Evolutionary conservation across 306 rosid genomes (phyloP), one percentile per base, ranked within the genome.

Genomic region (Psophocarpus tetragonolobus): DNA sequence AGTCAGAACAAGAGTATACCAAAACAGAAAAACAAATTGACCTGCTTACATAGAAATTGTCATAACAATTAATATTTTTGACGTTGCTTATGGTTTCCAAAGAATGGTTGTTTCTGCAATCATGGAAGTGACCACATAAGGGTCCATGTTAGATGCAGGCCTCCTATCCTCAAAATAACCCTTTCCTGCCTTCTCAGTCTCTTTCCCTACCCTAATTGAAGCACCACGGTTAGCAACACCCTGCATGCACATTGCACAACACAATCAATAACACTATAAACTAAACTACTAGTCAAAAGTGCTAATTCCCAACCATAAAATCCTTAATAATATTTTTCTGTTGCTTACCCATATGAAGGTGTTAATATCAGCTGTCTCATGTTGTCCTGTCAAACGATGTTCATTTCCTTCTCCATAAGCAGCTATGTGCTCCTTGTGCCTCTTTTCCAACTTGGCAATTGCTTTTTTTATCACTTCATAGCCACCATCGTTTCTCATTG

Each of bases 211-310:
- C 68, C 98, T 87, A 20, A 93, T 76, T 0, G 98, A 93, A 36
- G 97, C 97, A 39, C 97, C 98, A 14, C 97, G 98, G 80, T 91
- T 87, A 2, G 98, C 98, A 44, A 94, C 98, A 3, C 98, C 98
- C 97, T 93, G 82, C 58, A 45, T 20, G 0, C 71, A 44, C 58
- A 63, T 3, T n/a, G n/a, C n/a, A 1, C 17, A 42, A 5, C 51
- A 15, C 24, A 51, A 51, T 51, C 27, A 8, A 51, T 51, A 38
- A 38, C n/a, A n/a, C n/a, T 9, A 10, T 38, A 38, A 38, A 35
- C 39, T 35, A 35, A 35, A 8, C 39, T 6, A 35, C 39, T n/a
- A 48, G n/a, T n/a, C n/a, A n/a, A n/a, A n/a, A n/a, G n/a, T n/a
- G n/a, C n/a, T n/a, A n/a, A n/a, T 1, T 44, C 18, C 6, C 6